Percentiles rank a stretch among this genome's conserved stretches.
Conservation (phyloP, 352 stramenopile species). For the Phytophthora idaei region DNA sequence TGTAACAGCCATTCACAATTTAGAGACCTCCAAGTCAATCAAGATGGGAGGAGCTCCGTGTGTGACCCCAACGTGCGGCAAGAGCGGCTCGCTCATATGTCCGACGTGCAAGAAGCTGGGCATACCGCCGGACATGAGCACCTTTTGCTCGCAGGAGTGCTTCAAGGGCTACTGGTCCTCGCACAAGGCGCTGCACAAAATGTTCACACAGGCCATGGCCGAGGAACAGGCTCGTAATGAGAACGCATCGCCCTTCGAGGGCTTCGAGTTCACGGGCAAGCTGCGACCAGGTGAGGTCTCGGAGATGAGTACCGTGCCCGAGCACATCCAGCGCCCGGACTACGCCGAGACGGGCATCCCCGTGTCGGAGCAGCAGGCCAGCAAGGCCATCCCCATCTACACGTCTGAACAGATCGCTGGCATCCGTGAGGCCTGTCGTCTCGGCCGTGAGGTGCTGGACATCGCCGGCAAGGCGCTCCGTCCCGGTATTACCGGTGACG, state of each 20-base stretch:
- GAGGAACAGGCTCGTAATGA: slow-evolving; percentile 37
- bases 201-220: slow-evolving; percentile 75
- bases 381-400: slow-evolving; percentile 93
- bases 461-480: slow-evolving; percentile 88
- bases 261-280: slow-evolving; percentile 83
- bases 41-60: slow-evolving; percentile 46
- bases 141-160: slow-evolving; percentile 95
- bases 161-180: slow-evolving; percentile 96
- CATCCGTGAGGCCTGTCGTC: slow-evolving; percentile 91
- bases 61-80: slow-evolving; percentile 77
- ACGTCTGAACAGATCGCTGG: slow-evolving; percentile 92
- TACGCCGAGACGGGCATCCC: slow-evolving; percentile 90
- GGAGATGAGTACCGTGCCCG: slow-evolving; percentile 71
- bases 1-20: slow-evolving; percentile 28
- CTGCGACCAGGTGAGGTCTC: slow-evolving; percentile 85
- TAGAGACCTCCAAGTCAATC: slow-evolving; percentile 14
- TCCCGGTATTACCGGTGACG: slow-evolving; percentile 94
- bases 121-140: slow-evolving; percentile 83
- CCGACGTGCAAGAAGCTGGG: slow-evolving; percentile 93
- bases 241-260: slow-evolving; percentile 51
- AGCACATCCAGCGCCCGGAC: slow-evolving; percentile 86
- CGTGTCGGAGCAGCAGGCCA: slow-evolving; percentile 63
- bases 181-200: slow-evolving; percentile 97
- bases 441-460: slow-evolving; percentile 95
- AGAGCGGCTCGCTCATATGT: slow-evolving; percentile 87